Base-by-base conservation (phyloP, 1,284 basidiomycete genomes). In the Cutaneotrichosporon sp. region DNA sequence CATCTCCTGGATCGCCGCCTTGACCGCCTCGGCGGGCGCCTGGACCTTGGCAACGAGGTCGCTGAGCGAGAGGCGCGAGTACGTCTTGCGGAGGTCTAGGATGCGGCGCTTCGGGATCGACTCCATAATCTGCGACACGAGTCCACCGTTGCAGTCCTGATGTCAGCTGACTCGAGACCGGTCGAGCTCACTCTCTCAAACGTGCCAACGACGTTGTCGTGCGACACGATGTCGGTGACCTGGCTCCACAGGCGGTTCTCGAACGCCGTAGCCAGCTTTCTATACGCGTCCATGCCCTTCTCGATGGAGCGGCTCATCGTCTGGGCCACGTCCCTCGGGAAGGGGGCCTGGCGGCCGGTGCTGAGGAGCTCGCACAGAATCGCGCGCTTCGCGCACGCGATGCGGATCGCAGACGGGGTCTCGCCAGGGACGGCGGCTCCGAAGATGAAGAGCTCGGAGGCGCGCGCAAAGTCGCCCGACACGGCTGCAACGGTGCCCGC, bases 331-430 rank as follows among this genome's bases (percentile, higher is more conserved):
- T 75, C 74, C 56, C 68, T 69, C 18, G 75, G 73, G 56, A 69
- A 72, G 9, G 51, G 24, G 24, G 71, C 25, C 14, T 63, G 43
- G 69, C 71, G 54, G 25, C 77, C 77, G 6, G 68, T 68, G 22
- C 54, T 53, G 25, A 79, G 62, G 0, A 77, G 49, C 52, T 74
- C 73, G 58, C 74, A 76, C 9, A 79, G 68, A 27, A 77, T 68
- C 4, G 77, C 77, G 33, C 77, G 69, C 56, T 77, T 77, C 1
- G 72, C 75, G 36, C 65, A 68, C 10, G 72, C 65, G 1, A 76
- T 36, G 58, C 77, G 77, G 43, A 77, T 72, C 16, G 74, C 77
- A 1, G 77, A 77, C 1, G 67, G 61, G 6, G 67, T 59, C 2
- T 58, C 22, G 2, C 73, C 74, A 2, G 75, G 74, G 18, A 71